Percentiles rank a stretch among this genome's conserved stretches.
Conservation (phyloP, 1,139 yeast species). For the Magnusiomyces suaveolens region DNA sequence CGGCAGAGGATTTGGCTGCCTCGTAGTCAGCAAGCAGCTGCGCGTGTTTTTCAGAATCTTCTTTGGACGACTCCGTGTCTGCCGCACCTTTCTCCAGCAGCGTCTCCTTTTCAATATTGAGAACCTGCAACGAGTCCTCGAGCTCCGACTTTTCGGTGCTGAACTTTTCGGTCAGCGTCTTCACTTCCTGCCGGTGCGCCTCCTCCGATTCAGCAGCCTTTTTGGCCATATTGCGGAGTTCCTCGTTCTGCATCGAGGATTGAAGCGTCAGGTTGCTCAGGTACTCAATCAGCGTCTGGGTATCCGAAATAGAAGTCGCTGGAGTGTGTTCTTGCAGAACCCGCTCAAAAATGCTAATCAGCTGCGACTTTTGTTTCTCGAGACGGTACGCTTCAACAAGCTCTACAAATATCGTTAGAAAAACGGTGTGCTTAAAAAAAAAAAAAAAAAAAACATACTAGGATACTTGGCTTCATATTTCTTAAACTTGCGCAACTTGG, state of each 20-base stretch:
- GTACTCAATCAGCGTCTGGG: conserved; percentile 59
- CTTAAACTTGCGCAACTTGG: conserved; percentile 64
- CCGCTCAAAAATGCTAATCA: conserved; percentile 58
- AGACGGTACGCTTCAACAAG: conserved; percentile 73
- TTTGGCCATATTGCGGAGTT: conserved; percentile 38
- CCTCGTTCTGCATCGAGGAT: conserved; percentile 47
- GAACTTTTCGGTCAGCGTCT: conserved; percentile 12
- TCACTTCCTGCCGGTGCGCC: conserved; percentile 11
- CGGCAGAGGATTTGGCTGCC: background rate
- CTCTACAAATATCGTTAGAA: conserved; percentile 13
- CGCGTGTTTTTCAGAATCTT: background rate
- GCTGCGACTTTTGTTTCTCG: conserved; percentile 60
- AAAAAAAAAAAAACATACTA: conserved; percentile 8
- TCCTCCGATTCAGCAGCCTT: conserved; percentile 27
- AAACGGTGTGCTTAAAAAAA: background rate
- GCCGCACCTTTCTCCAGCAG: conserved; percentile 9
- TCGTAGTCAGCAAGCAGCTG: conserved; percentile 1
- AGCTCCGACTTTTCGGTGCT: conserved; percentile 1
- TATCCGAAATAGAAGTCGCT: conserved; percentile 60
- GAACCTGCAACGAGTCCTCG: background rate
- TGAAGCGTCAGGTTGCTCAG: conserved; percentile 55
- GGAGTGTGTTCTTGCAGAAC: conserved; percentile 76
- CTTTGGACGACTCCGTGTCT: background rate
- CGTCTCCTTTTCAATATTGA: conserved; percentile 6
- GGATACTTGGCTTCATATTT: conserved; percentile 91